Evolutionary conservation across 805 yeast species (phyloP), one percentile per base, ranked within the genome.

Genomic region (Huiozyma naganishii): DNA sequence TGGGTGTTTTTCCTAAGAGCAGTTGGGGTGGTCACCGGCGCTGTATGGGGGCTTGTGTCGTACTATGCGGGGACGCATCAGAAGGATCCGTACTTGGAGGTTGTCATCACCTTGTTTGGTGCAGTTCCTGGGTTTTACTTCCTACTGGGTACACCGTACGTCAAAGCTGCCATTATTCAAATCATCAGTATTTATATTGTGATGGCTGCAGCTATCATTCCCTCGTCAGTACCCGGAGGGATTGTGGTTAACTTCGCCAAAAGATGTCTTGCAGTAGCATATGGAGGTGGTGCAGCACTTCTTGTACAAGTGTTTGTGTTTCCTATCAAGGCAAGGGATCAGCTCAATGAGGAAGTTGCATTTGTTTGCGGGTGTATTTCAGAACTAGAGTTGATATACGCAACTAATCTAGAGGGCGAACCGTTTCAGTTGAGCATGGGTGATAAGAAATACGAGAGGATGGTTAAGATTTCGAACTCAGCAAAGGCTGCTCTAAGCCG

Each of bases 131-230:
- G 75, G 0, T 72, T 63, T 48, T 73, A 72, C 51, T 67, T 48
- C 45, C 54, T 71, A 41, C 40, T 73, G 32, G 73, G 69, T 0
- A 64, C 76, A 0, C 73, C 75, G 2, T 72, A 71, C 44, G 67
- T 71, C 12, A 74, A 72, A 47, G 76, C 77, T 5, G 77, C 75
- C 0, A 67, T 73, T 46, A 70, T 74, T 37, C 69, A 71, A 11
- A 60, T 72, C 6, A 71, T 74, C 40, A 69, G 74, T 32, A 64
- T 69, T 12, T 71, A 70, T 42, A 61, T 72, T 40, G 77, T 74
- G 8, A 50, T 71, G 41, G 53, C 72, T n/a, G 71, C 77, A 0
- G 59, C 76, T 2, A 60, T 62, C 2, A 41, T 67, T 1, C 76
- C 75, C 1, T 57, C 67, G 6, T 49, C 52, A 1, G 52, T 60